Percentiles rank a stretch among this genome's conserved stretches.
Evolutionary conservation across 2,329 filamentous ascomycete species (phyloP).

Genomic region (Botrytis galanthina): DNA sequence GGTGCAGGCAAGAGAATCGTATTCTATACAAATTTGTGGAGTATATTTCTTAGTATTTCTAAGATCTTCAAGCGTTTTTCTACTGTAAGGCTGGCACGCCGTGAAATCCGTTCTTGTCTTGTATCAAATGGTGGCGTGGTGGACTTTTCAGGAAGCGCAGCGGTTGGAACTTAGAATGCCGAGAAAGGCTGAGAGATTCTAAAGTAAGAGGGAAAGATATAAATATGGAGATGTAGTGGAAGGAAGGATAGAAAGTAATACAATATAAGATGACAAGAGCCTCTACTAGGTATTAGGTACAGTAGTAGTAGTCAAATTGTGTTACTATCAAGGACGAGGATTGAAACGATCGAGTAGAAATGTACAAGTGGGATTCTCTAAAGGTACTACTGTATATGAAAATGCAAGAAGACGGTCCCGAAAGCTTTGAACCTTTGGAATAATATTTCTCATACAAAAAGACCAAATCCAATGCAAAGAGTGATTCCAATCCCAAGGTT

Average conservation of each 20-base stretch:
- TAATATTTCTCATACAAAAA: background rate
- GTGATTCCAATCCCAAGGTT: background rate
- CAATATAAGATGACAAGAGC: background rate
- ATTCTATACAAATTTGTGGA: slow-evolving; percentile 5
- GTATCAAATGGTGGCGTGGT: background rate
- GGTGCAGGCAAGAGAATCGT: background rate
- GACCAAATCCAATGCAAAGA: background rate
- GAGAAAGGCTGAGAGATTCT: background rate
- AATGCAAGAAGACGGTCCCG: background rate
- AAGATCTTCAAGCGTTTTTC: slow-evolving; percentile 16
- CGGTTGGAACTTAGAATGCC: background rate
- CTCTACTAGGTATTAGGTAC: background rate
- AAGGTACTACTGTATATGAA: background rate
- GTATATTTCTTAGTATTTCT: slow-evolving; percentile 13
- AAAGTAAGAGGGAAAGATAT: background rate
- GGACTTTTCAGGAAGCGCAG: background rate
- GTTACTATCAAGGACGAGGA: background rate
- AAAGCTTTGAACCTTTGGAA: background rate
- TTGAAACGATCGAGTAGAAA: background rate
- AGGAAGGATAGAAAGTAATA: background rate
- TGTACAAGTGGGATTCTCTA: background rate
- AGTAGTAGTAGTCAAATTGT: background rate
- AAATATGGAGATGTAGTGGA: background rate
- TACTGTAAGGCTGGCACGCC: slow-evolving; percentile 6
- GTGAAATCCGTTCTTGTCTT: slow-evolving; percentile 2